Conservation (phyloP, 805 yeast genomes). For the Cyberlindnera maritima region DNA sequence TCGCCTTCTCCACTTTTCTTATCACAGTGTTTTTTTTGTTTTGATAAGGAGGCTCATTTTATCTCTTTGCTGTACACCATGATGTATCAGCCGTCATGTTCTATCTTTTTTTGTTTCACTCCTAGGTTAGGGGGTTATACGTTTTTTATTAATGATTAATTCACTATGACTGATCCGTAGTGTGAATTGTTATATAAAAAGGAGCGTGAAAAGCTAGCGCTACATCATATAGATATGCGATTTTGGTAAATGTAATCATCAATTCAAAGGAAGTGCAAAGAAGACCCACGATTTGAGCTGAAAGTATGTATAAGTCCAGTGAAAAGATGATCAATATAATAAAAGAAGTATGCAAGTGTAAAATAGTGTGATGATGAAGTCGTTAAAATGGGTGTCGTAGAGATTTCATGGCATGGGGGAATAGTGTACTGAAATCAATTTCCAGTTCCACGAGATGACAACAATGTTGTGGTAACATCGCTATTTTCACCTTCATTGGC, state of each 20-base stretch:
- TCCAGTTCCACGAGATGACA: slow-evolving; percentile 13
- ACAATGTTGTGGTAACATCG: slow-evolving; percentile 21
- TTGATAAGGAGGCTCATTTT: not conserved
- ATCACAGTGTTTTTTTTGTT: not conserved
- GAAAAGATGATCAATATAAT: no score
- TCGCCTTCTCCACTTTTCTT: not conserved
- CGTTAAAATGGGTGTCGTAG: not conserved
- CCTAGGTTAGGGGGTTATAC: not conserved
- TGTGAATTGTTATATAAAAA: no score
- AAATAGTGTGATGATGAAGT: not conserved
- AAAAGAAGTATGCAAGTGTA: no score
- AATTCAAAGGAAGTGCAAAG: no score
- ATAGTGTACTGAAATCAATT: not conserved
- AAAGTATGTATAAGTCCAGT: no score
- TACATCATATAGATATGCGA: no score
- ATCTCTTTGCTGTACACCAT: not conserved
- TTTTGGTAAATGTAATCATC: no score
- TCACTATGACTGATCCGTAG: no score
- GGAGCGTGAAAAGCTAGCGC: no score
- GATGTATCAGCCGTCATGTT: not conserved
- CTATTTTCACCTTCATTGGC: slow-evolving; percentile 14
- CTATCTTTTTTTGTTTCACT: not conserved
- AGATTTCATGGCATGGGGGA: no score
- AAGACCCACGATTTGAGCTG: no score
- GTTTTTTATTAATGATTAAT: not conserved